phyloP scores from a whole-genome alignment of 139 green algal genomes.

The Astrephomene gubernaculifera region DNA sequence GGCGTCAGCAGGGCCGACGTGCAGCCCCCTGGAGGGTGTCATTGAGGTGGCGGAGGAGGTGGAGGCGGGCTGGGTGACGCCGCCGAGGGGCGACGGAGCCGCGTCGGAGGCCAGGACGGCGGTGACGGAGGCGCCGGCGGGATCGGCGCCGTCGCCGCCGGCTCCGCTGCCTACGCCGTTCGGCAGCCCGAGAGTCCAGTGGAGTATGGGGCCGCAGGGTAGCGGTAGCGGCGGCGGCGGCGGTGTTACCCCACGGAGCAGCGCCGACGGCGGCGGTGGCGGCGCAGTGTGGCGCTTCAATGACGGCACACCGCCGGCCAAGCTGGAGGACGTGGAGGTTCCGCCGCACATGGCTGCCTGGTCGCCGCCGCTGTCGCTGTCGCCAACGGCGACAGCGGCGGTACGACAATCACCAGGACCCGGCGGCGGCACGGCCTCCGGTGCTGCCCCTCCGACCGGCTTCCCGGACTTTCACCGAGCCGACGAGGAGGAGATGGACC shows the following conservation, averaged over 20 bases:
- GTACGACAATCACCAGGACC: no score
- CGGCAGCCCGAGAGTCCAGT: background rate
- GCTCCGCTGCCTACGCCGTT: background rate
- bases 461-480: background rate
- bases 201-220: background rate
- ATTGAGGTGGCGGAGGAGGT: background rate
- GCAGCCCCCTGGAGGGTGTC: background rate
- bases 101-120: background rate
- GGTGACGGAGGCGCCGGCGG: background rate
- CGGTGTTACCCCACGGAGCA: background rate
- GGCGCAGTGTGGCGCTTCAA: background rate
- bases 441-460: background rate
- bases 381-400: background rate
- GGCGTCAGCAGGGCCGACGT: background rate
- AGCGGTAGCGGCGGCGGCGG: background rate
- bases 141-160: background rate
- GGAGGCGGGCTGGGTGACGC: background rate
- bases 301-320: background rate
- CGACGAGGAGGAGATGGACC: background rate
- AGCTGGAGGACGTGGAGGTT: conserved; percentile 13
- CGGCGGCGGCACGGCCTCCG: background rate
- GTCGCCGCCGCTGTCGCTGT: background rate
- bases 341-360: background rate
- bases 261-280: background rate
- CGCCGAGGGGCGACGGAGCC: background rate